Percentiles rank a stretch among this genome's conserved stretches.
These are phyloP conservation scores for Sporobolus alterniflorus DNA, from an alignment of 202 grass and related monocot species.

Conservation along the genomic window DNA sequence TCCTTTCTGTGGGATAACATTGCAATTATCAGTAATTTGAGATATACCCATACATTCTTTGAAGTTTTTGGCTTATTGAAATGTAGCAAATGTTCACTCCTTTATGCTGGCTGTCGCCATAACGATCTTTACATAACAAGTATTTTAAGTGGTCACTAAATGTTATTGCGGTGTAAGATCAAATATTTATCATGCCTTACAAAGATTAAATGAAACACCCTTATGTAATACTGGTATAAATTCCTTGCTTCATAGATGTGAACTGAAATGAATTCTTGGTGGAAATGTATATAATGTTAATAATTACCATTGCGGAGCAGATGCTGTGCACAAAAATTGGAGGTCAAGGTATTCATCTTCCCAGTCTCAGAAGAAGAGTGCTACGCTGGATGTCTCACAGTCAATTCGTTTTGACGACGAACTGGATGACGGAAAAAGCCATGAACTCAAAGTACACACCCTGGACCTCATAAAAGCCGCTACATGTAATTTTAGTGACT, in stretches of 20 bases:
- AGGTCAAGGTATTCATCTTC: conserved; percentile 52
- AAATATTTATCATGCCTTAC: background rate
- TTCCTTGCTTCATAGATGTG: background rate
- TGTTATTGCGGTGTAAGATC: conserved; percentile 1
- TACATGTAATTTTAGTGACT: conserved; percentile 71
- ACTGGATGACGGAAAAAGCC: conserved; percentile 61
- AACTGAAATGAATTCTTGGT: conserved; percentile 14
- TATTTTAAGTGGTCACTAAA: background rate
- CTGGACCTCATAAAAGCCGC: conserved; percentile 62
- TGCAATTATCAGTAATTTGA: background rate
- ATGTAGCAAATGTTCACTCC: background rate
- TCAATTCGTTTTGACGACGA: conserved; percentile 53
- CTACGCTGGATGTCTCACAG: conserved; percentile 57
- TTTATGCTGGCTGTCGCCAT: background rate
- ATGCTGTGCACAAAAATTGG: conserved; percentile 52
- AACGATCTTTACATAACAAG: background rate
- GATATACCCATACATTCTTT: background rate
- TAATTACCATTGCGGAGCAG: conserved; percentile 42
- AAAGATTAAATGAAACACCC: background rate
- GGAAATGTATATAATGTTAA: conserved; percentile 12
- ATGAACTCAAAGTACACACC: conserved; percentile 66
- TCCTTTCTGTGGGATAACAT: conserved; percentile 3
- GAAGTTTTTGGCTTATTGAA: background rate
- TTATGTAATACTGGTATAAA: conserved; percentile 13
- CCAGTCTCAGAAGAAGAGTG: conserved; percentile 34